phyloP scores from a whole-genome alignment of 2,329 filamentous ascomycete genomes.

The Apiospora marii region DNA sequence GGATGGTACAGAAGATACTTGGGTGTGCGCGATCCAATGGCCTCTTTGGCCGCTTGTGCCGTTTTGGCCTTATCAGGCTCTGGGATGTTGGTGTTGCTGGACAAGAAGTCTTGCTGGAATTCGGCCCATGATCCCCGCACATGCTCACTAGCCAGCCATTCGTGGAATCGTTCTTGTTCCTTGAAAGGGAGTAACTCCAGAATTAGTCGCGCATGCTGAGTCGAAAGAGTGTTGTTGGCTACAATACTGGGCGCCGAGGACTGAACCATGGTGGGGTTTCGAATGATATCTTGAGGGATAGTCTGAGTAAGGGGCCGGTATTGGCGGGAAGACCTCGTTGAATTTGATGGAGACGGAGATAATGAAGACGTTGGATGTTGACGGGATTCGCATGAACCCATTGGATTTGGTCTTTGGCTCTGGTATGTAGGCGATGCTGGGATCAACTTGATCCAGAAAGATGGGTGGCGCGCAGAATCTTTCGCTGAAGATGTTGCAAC shows the following conservation, averaged over 20 bases:
- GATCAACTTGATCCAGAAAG: neutral
- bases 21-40: constrained; percentile 39
- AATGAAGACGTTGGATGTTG: neutral
- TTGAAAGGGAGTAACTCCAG: constrained; percentile 50
- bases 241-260: neutral
- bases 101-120: constrained; percentile 45
- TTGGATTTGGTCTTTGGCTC: neutral
- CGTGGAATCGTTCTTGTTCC: constrained; percentile 43
- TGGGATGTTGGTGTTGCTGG: constrained; percentile 31
- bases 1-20: constrained; percentile 47
- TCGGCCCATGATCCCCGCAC: constrained; percentile 48
- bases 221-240: constrained; percentile 31
- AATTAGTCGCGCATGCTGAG: constrained; percentile 48
- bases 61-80: constrained; percentile 46
- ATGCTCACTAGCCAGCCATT: constrained; percentile 44
- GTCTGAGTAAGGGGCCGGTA: neutral
- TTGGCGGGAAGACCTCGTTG: neutral
- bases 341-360: neutral
- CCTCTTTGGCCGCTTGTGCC: constrained; percentile 41
- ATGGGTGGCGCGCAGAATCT: neutral
- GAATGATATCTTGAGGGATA: neutral
- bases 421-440: neutral
- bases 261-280: neutral
- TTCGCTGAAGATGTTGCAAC: neutral
- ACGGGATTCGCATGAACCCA: neutral